A percentile compares a stretch with the other conserved stretches of the same genome.
phyloP scores from a whole-genome alignment of 768 basidiomycete genomes.

The Tricholoma furcatifolium region DNA sequence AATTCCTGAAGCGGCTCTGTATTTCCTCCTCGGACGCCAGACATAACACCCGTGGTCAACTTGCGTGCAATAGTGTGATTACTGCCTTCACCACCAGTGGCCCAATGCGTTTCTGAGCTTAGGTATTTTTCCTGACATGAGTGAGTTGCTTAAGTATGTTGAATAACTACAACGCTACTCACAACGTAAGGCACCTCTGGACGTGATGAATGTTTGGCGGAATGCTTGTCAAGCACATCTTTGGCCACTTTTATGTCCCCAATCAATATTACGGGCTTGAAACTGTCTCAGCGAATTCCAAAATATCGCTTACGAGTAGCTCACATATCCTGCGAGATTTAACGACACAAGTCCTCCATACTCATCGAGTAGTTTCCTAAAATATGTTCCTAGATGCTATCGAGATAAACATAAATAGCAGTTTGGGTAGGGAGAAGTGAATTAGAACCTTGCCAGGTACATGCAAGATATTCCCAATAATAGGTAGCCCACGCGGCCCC shows the following conservation, averaged over 20 bases:
- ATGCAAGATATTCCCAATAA: too few species aligned
- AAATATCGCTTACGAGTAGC: not conserved
- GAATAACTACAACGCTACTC: not conserved
- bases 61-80: constrained; percentile 1
- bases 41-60: constrained; percentile 1
- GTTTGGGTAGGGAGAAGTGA: too few species aligned
- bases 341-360: constrained; percentile 4
- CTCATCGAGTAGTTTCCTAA: not conserved
- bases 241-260: constrained; percentile 5
- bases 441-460: too few species aligned
- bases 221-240: constrained; percentile 5
- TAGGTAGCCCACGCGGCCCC: too few species aligned
- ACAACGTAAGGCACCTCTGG: constrained; percentile 4
- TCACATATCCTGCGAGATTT: constrained; percentile 4
- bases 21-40: not conserved
- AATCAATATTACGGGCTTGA: not conserved
- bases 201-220: too few species aligned
- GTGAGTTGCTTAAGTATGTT: not conserved
- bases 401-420: too few species aligned
- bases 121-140: not conserved
- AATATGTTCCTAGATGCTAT: constrained; percentile 7
- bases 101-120: not conserved
- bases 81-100: not conserved
- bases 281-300: not conserved
- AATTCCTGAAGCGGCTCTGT: constrained; percentile 2